These are phyloP conservation scores for Pueraria montana DNA, from an alignment of 306 rosid genomes.

Conservation along the genomic window DNA sequence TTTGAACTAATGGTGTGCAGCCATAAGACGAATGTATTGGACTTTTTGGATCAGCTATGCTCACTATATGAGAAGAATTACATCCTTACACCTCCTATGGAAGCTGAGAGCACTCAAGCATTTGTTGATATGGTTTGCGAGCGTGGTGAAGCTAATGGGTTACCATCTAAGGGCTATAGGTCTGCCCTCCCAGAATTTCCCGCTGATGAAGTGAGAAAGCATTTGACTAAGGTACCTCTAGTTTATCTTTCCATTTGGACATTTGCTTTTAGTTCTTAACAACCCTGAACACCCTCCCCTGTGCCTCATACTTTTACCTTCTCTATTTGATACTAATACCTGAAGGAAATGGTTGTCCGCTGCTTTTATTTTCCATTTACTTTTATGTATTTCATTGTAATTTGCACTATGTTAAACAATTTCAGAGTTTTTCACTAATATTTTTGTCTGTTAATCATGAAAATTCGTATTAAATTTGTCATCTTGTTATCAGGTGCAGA, in stretches of 20 bases:
- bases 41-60: conserved; percentile 78
- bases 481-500: conserved; percentile 69
- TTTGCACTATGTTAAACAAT: conserved; percentile 1
- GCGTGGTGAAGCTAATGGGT: conserved; percentile 81
- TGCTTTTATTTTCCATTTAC: conserved; percentile 16
- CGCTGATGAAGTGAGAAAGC: conserved; percentile 62
- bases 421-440: conserved; percentile 32
- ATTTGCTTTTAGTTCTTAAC: neutral
- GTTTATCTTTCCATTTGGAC: conserved; percentile 26
- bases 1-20: conserved; percentile 64
- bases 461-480: conserved; percentile 30
- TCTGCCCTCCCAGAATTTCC: conserved; percentile 66
- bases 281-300: neutral
- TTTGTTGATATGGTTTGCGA: conserved; percentile 70
- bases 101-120: conserved; percentile 57
- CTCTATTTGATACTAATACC: conserved; percentile 28
- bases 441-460: conserved; percentile 6
- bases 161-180: conserved; percentile 72
- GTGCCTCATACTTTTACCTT: neutral
- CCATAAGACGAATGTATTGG: conserved; percentile 73
- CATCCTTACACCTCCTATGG: conserved; percentile 55
- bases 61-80: conserved; percentile 75
- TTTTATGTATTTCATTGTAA: conserved; percentile 18
- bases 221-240: conserved; percentile 70
- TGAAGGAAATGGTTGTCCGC: neutral